These are phyloP conservation scores for Suillus luteus DNA, from an alignment of 768 basidiomycete genomes.

Conservation along the genomic window DNA sequence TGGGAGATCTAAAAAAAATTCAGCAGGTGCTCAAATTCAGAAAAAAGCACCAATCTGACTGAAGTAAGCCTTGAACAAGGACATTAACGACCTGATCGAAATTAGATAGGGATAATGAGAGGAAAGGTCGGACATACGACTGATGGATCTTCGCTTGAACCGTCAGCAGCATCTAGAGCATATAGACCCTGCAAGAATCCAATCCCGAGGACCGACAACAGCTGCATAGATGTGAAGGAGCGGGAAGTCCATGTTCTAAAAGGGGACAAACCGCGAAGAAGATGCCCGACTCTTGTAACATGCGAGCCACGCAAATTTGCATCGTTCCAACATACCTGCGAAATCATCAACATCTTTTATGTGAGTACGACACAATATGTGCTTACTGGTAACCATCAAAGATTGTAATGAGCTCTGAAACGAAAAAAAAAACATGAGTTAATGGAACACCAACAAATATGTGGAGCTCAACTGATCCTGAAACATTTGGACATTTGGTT, in stretches of 20 bases:
- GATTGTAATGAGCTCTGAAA: constrained; percentile 71
- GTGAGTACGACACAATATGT: neutral
- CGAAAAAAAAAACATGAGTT: constrained; percentile 1
- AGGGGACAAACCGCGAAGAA: constrained; percentile 74
- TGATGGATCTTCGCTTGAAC: constrained; percentile 55
- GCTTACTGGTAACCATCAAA: constrained; percentile 80
- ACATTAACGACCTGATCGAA: constrained; percentile 60
- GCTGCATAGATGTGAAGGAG: constrained; percentile 39
- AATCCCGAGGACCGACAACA: constrained; percentile 77
- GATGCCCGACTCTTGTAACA: constrained; percentile 91
- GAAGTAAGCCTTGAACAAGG: constrained; percentile 79
- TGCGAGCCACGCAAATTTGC: constrained; percentile 91
- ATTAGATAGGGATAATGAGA: constrained; percentile 9
- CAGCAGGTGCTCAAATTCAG: constrained; percentile 6
- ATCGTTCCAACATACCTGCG: constrained; percentile 83
- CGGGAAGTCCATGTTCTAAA: neutral
- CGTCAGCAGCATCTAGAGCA: constrained; percentile 91
- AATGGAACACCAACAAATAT: constrained; percentile 4
- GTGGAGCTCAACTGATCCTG: constrained; percentile 76
- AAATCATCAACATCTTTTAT: constrained; percentile 7
- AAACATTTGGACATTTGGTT: constrained; percentile 4
- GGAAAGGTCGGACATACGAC: constrained; percentile 39
- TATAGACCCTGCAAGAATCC: constrained; percentile 89
- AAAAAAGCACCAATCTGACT: constrained; percentile 45
- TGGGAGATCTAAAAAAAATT: constrained; percentile 52